Evolutionary conservation across 371 early-diverging fungal genomes (phyloP).

Genomic region (Choanephora cucurbitarum): DNA sequence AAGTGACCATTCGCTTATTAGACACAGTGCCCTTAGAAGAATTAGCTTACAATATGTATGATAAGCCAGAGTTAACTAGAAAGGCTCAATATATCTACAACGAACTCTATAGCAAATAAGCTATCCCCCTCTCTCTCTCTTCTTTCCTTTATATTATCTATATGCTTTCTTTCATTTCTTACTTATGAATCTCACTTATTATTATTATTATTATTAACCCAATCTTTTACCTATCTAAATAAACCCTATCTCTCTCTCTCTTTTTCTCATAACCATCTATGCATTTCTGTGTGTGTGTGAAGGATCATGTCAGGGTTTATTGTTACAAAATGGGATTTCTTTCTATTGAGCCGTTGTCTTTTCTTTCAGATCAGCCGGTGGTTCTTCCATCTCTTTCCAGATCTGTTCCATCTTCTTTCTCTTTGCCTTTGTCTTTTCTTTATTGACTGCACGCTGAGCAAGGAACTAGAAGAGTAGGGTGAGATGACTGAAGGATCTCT

Average conservation of each 20-base stretch:
- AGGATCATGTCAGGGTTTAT: no score
- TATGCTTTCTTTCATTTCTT: neutral
- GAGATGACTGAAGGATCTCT: neutral
- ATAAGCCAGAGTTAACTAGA: slow-evolving; percentile 26
- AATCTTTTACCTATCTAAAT: no score
- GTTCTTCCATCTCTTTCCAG: slow-evolving; percentile 54
- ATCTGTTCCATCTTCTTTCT: slow-evolving; percentile 44
- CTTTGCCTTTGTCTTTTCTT: slow-evolving; percentile 37
- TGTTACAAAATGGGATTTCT: no score
- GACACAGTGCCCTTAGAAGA: slow-evolving; percentile 50
- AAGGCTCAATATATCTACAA: slow-evolving; percentile 15
- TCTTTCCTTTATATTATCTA: neutral
- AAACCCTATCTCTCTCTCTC: no score
- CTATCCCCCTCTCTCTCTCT: neutral
- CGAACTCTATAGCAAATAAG: slow-evolving; percentile 8
- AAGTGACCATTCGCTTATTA: slow-evolving; percentile 50
- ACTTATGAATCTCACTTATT: no score
- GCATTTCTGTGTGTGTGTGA: no score
- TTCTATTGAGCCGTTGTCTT: no score
- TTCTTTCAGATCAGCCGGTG: slow-evolving; percentile 30
- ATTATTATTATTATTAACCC: no score
- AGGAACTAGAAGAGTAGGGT: slow-evolving; percentile 29
- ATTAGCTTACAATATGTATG: slow-evolving; percentile 49
- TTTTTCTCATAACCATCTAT: no score
- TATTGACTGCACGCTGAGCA: slow-evolving; percentile 38